Conservation (phyloP, 73 alveolate species). For the Uronychia binucleata region DNA sequence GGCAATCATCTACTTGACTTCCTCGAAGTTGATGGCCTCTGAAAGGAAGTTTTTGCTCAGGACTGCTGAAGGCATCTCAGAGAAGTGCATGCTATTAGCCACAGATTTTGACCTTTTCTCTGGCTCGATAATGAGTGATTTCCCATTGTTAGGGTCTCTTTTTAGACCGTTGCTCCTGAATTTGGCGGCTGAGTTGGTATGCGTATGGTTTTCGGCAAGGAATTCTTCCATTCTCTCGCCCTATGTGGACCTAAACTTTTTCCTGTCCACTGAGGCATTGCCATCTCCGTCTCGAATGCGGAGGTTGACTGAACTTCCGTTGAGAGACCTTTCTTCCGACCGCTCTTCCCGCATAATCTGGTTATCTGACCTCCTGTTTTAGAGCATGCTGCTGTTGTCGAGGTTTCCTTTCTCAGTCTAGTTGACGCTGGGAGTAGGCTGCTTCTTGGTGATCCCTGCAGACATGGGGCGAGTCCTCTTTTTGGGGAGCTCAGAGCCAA, state of each 20-base stretch:
- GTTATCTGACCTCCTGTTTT: neutral
- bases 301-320: neutral
- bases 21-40: neutral
- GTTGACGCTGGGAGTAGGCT: neutral
- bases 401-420: neutral
- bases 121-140: neutral
- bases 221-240: neutral
- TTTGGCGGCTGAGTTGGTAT: neutral
- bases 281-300: neutral
- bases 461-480: neutral
- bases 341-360: neutral
- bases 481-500: neutral
- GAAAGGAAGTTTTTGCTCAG: neutral
- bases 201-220: neutral
- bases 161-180: neutral
- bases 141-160: neutral
- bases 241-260: neutral
- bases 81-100: neutral
- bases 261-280: neutral
- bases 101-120: neutral
- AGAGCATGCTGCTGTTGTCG: neutral
- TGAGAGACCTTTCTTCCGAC: neutral
- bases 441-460: neutral
- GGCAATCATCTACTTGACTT: neutral
- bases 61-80: neutral